Evolutionary conservation across 345 rosid species (phyloP).

Genomic region (Barbarea vulgaris): DNA sequence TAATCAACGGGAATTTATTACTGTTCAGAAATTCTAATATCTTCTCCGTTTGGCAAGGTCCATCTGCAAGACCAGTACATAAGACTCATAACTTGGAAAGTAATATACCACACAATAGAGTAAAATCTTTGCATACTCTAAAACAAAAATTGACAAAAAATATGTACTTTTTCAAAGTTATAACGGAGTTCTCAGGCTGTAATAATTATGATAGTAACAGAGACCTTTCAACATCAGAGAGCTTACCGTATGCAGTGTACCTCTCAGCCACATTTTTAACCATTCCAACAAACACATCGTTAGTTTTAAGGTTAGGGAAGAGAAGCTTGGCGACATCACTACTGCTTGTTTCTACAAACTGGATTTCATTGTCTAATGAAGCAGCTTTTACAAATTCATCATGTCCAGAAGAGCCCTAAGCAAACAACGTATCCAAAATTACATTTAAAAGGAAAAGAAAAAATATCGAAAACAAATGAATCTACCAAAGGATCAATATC

Average conservation of each 20-base stretch:
- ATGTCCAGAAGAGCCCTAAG: constrained; percentile 49
- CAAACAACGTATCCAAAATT: neutral
- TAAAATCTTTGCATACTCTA: neutral
- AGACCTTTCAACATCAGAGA: neutral
- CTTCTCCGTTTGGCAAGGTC: constrained; percentile 52
- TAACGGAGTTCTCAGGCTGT: neutral
- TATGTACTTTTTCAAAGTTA: neutral
- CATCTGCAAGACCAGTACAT: constrained; percentile 57
- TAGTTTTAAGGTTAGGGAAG: constrained; percentile 53
- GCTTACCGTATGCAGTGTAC: constrained; percentile 74
- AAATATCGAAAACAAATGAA: neutral
- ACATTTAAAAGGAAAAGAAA: too few species aligned
- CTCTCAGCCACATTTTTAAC: constrained; percentile 82
- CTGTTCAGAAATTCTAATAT: constrained; percentile 66
- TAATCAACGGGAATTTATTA: constrained; percentile 83
- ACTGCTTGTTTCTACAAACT: constrained; percentile 67
- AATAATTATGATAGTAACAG: neutral
- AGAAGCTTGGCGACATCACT: constrained; percentile 58
- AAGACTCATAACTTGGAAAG: neutral
- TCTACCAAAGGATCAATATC: neutral
- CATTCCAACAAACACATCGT: constrained; percentile 60
- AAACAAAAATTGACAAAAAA: neutral
- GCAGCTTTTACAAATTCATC: constrained; percentile 81
- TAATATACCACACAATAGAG: neutral
- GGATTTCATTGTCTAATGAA: constrained; percentile 65